These are phyloP conservation scores for Diaporthe longicolla DNA, from an alignment of 2,329 filamentous ascomycete species.

Conservation along the genomic window DNA sequence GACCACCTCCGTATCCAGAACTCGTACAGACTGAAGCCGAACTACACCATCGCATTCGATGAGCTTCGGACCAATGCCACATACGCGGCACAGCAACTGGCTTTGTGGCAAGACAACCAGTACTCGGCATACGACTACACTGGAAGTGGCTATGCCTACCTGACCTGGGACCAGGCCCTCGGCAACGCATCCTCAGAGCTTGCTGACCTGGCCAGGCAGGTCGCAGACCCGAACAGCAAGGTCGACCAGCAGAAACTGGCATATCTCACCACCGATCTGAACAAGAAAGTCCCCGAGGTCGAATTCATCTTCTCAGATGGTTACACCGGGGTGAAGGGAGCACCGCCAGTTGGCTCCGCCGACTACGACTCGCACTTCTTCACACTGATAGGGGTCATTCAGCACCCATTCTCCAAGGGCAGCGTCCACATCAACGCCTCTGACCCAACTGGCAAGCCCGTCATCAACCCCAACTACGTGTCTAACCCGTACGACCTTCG, in stretches of 20 bases:
- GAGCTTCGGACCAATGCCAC: conserved; percentile 40
- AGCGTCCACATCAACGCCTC: conserved; percentile 27
- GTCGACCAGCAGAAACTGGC: conserved; percentile 27
- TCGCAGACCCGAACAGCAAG: background rate
- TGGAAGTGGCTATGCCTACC: conserved; percentile 24
- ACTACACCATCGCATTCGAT: conserved; percentile 42
- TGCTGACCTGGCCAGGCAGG: conserved; percentile 10
- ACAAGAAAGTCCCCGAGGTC: conserved; percentile 11
- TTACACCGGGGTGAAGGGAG: conserved; percentile 14
- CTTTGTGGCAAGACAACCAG: conserved; percentile 40
- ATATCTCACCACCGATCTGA: conserved; percentile 10
- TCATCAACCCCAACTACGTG: conserved; percentile 19
- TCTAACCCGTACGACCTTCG: conserved; percentile 21
- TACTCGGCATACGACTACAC: conserved; percentile 41
- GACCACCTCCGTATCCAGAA: conserved; percentile 57
- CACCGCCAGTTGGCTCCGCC: conserved; percentile 8
- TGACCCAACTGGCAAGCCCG: conserved; percentile 13
- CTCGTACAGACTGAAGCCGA: conserved; percentile 45
- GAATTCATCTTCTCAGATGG: conserved; percentile 25
- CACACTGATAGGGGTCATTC: conserved; percentile 11
- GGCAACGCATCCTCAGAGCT: conserved; percentile 11
- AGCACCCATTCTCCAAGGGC: conserved; percentile 34
- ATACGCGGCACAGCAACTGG: conserved; percentile 41
- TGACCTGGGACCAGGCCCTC: conserved; percentile 25
- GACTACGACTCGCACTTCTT: conserved; percentile 22